Percentiles rank a stretch among this genome's conserved stretches.
Evolutionary conservation across 164 flowering plant genomes (phyloP).

Genomic region (Echeveria elegans): DNA sequence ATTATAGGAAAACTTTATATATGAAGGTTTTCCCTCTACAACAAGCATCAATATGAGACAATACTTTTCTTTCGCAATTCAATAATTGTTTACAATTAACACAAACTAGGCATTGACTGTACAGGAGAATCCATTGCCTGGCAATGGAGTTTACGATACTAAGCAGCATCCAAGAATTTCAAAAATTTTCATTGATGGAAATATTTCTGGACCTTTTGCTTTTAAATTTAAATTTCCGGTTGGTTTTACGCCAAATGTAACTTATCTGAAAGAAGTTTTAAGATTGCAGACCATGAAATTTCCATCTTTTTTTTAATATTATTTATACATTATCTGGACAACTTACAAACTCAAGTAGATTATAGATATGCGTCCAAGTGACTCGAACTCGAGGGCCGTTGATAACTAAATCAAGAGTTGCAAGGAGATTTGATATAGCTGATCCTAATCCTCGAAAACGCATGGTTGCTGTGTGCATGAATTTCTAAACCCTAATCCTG

Average conservation of each 20-base stretch:
- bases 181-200: conserved; percentile 67
- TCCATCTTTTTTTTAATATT: conserved; percentile 87
- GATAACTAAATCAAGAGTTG: too few relatives aligned
- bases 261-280: conserved; percentile 59
- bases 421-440: conserved; percentile 56
- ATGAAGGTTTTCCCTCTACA: too few relatives aligned
- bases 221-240: conserved; percentile 52
- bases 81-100: too few relatives aligned
- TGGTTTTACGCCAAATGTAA: conserved; percentile 76
- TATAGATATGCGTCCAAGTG: too few relatives aligned
- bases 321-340: too few relatives aligned
- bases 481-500: conserved; percentile 68
- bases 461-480: conserved; percentile 87
- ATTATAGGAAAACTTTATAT: too few relatives aligned
- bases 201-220: conserved; percentile 58
- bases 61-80: too few relatives aligned
- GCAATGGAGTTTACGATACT: conserved; percentile 20
- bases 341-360: too few relatives aligned
- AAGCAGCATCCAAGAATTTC: conserved; percentile 15
- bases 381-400: too few relatives aligned
- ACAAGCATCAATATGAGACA: too few relatives aligned
- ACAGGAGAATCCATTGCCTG: conserved; percentile 48
- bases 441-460: conserved; percentile 76
- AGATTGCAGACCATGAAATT: conserved; percentile 90
- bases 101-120: too few relatives aligned